phyloP scores from a whole-genome alignment of 2,329 filamentous ascomycete genomes.

The Scedosporium boydii region DNA sequence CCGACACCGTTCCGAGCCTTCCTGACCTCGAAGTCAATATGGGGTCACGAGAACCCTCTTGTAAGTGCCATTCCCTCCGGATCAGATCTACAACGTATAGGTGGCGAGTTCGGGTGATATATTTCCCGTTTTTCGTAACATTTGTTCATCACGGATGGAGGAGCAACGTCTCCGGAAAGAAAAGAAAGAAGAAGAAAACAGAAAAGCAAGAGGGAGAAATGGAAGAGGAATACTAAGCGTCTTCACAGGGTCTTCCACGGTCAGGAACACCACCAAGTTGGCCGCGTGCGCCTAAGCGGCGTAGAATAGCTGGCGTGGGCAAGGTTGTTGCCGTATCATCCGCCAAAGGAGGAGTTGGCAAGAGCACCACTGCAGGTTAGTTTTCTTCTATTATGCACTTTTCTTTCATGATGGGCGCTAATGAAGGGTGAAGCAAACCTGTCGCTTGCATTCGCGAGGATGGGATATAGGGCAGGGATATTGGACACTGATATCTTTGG shows the following conservation, averaged over 20 bases:
- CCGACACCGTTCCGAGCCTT: conserved; percentile 26
- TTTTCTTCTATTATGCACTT: conserved; percentile 8
- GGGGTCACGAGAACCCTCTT: conserved; percentile 80
- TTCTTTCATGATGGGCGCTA: conserved; percentile 16
- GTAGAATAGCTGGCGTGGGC: conserved; percentile 72
- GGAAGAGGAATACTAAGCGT: background rate
- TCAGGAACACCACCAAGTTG: conserved; percentile 49
- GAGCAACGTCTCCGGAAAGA: background rate
- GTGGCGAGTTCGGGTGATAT: no score
- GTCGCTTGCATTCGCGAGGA: conserved; percentile 73
- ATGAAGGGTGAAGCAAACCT: conserved; percentile 53
- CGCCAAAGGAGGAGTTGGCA: conserved; percentile 96
- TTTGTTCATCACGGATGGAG: background rate
- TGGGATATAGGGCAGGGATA: conserved; percentile 75
- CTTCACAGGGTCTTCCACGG: conserved; percentile 70
- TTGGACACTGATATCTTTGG: conserved; percentile 96
- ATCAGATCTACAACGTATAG: no score
- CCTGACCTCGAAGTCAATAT: conserved; percentile 35
- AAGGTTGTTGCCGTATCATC: conserved; percentile 97
- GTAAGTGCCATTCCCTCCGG: conserved; percentile 34
- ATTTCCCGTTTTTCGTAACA: background rate
- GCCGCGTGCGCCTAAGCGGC: conserved; percentile 70
- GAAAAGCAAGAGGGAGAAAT: background rate
- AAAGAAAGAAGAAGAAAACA: background rate
- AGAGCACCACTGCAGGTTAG: conserved; percentile 80